These are phyloP conservation scores for Diophrys sp. DNA, from an alignment of 73 alveolate species.

Conservation along the genomic window DNA sequence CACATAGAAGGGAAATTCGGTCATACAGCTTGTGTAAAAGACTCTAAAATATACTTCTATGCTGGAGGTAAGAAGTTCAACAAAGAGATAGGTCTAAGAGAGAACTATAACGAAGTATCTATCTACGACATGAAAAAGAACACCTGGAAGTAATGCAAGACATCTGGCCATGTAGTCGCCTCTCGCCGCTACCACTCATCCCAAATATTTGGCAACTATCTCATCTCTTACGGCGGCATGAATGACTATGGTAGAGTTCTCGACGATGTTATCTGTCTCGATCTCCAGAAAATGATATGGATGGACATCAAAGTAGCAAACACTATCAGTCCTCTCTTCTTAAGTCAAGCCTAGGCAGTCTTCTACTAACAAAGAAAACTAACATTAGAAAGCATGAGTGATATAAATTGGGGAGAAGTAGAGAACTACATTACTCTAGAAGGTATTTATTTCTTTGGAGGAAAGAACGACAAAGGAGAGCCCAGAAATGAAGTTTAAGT, in stretches of 20 bases:
- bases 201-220: slow-evolving; percentile 10
- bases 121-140: background rate
- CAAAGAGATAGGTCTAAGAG: background rate
- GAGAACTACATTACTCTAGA: slow-evolving; percentile 36
- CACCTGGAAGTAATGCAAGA: background rate
- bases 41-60: too few relatives aligned
- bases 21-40: background rate
- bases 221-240: slow-evolving; percentile 16
- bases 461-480: slow-evolving; percentile 57
- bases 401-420: slow-evolving; percentile 13
- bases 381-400: slow-evolving; percentile 4
- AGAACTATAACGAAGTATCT: background rate
- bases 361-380: slow-evolving; percentile 7
- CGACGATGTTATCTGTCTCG: slow-evolving; percentile 4
- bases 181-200: slow-evolving; percentile 13
- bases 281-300: slow-evolving; percentile 3
- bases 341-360: background rate
- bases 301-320: background rate
- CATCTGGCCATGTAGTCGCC: slow-evolving; percentile 6
- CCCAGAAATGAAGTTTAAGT: slow-evolving; percentile 62
- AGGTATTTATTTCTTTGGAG: slow-evolving; percentile 73
- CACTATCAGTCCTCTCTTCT: background rate
- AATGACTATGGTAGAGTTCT: slow-evolving; percentile 8
- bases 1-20: background rate
- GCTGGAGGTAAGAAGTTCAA: background rate